Percentiles rank a stretch among this genome's conserved stretches.
These are phyloP conservation scores for Cylindrodendrum hubeiense DNA, from an alignment of 2,329 filamentous ascomycete genomes.

Conservation along the genomic window DNA sequence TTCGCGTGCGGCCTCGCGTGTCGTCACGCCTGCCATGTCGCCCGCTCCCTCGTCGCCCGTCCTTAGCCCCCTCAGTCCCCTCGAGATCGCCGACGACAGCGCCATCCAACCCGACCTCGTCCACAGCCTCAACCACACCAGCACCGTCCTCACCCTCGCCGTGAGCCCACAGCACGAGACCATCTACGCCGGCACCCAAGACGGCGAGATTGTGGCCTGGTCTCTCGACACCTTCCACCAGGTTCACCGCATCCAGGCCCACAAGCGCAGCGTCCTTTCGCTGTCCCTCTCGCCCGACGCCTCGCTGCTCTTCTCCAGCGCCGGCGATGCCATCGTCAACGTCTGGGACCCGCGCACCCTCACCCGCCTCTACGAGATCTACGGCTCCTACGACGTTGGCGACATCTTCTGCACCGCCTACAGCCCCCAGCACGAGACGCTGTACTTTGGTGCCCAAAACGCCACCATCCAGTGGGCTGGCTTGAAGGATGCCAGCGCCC, in stretches of 20 bases:
- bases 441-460: constrained; percentile 95
- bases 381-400: constrained; percentile 93
- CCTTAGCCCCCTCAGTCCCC: constrained; percentile 39
- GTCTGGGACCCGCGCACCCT: constrained; percentile 88
- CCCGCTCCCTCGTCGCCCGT: constrained; percentile 39
- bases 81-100: constrained; percentile 41
- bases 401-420: constrained; percentile 97
- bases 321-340: constrained; percentile 93
- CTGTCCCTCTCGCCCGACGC: constrained; percentile 83
- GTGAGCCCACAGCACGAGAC: constrained; percentile 82
- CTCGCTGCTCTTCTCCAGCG: constrained; percentile 87
- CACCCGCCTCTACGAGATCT: constrained; percentile 86
- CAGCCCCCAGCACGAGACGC: constrained; percentile 80
- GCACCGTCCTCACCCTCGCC: constrained; percentile 84
- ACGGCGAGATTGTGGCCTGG: constrained; percentile 94
- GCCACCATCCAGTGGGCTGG: constrained; percentile 95
- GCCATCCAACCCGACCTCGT: constrained; percentile 69
- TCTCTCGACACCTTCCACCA: constrained; percentile 89
- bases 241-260: constrained; percentile 83
- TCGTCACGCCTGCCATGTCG: constrained; percentile 40
- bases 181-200: constrained; percentile 93
- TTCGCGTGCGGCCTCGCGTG: constrained; percentile 38
- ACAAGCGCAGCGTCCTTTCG: constrained; percentile 90
- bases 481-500: constrained; percentile 72
- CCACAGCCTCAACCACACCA: constrained; percentile 81